A percentile compares a stretch with the other conserved stretches of the same genome.
Evolutionary conservation across 2,329 filamentous ascomycete species (phyloP).

Genomic region (Talaromyces rugulosus): DNA sequence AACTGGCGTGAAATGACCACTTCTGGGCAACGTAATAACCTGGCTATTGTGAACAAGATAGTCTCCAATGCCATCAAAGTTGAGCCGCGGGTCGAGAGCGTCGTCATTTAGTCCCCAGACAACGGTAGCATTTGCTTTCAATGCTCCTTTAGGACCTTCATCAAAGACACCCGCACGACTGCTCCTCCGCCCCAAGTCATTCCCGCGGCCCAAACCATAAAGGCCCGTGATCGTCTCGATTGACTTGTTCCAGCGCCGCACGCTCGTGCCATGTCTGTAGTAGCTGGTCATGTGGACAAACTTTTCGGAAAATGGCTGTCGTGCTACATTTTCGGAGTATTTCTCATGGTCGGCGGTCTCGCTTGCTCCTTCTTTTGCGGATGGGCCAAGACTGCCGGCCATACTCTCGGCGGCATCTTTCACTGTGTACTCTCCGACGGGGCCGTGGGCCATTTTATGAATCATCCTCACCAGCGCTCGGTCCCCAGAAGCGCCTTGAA

Average conservation of each 20-base stretch:
- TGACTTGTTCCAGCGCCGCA: slow-evolving; percentile 48
- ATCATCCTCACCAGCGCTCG: slow-evolving; percentile 43
- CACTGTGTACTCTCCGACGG: slow-evolving; percentile 26
- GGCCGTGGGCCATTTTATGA: slow-evolving; percentile 37
- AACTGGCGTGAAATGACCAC: slow-evolving; percentile 53
- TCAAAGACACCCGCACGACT: slow-evolving; percentile 43
- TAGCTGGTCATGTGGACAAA: slow-evolving; percentile 51
- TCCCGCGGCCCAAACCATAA: slow-evolving; percentile 38
- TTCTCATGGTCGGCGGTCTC: slow-evolving; percentile 24
- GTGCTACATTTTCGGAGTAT: slow-evolving; percentile 40
- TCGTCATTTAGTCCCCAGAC: slow-evolving; percentile 52
- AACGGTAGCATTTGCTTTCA: slow-evolving; percentile 51
- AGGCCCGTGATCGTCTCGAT: slow-evolving; percentile 47
- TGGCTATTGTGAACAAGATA: slow-evolving; percentile 49
- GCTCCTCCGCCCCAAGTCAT: slow-evolving; percentile 26
- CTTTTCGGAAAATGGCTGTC: slow-evolving; percentile 39
- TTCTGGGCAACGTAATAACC: slow-evolving; percentile 45
- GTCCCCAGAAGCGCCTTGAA: slow-evolving; percentile 47
- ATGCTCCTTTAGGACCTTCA: slow-evolving; percentile 39
- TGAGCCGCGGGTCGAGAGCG: slow-evolving; percentile 48
- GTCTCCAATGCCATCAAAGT: slow-evolving; percentile 50
- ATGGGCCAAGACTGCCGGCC: slow-evolving; percentile 51
- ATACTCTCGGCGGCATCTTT: slow-evolving; percentile 43
- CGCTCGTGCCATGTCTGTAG: slow-evolving; percentile 50
- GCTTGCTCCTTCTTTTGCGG: slow-evolving; percentile 39